Evolutionary conservation across 306 rosid species (phyloP), one percentile per base, ranked within the genome.

Genomic region (Gastrolobium villosum): DNA sequence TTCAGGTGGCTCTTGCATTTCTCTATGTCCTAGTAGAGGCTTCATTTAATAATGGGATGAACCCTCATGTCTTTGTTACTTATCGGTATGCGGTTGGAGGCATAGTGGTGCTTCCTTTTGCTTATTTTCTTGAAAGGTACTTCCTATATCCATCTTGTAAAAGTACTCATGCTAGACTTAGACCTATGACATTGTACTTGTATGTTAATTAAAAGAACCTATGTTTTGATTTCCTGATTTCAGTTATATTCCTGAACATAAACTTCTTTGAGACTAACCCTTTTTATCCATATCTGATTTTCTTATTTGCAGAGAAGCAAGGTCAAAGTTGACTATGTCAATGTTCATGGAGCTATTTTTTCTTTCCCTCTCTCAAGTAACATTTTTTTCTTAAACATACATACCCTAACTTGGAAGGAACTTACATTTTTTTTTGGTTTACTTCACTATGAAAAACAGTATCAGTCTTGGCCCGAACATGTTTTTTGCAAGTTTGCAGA

Each of bases 121-220:
- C 92, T 34, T 86, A 63, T 79, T 56, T 83, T 83, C 85, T 82
- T 75, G 86, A 88, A 76, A 86, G 88, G 89, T 86, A 67, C 59
- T 43, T 69, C 28, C n/a, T 32, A 15, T 31, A 46, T 43, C 35
- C 61, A 41, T 70, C 8, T 34, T 8, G 56, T 10, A 7, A 30
- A 48, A 70, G 67, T 36, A 70, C n/a, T 37, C 46, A 39, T 28
- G 31, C 30, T n/a, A 34, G 32, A 20, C 0, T 40, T 7, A 5
- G 4, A 44, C 70, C 43, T 26, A 44, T 59, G 14, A 44, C 9
- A 57, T 11, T 36, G 5, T 11, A 46, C 45, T 11, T 36, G 5
- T 11, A 46, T 60, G 52, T 63, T 49, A 32, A 63, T 48, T 20
- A n/a, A 35, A 59, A 59, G 0, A 59, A 44, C 57, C 11, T 7